Conservation (phyloP, 129 eudicot genomes). For the Artemisia tridentata region DNA sequence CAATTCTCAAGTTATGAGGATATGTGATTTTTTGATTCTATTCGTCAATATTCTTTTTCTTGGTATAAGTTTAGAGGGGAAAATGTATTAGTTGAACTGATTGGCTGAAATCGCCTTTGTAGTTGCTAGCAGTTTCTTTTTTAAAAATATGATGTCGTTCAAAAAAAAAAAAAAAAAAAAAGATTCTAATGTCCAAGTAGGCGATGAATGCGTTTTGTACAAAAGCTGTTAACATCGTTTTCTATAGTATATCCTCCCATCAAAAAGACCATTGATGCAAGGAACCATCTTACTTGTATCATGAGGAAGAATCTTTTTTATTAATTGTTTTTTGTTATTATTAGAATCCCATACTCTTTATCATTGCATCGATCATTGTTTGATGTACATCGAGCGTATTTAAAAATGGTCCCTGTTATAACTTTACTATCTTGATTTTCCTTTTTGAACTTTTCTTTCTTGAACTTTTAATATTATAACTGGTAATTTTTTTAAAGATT, state of each 20-base stretch:
- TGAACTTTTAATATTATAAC: background rate
- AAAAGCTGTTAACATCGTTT: slow-evolving; percentile 27
- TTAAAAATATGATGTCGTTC: no score
- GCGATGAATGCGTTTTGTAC: slow-evolving; percentile 18
- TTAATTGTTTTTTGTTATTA: background rate
- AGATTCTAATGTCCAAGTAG: slow-evolving; percentile 10
- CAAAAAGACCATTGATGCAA: slow-evolving; percentile 21
- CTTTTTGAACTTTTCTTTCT: background rate
- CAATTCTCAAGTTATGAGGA: no score
- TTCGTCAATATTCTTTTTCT: no score
- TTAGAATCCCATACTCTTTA: slow-evolving; percentile 22
- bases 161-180: no score
- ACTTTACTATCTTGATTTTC: background rate
- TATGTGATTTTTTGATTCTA: no score
- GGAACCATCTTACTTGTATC: slow-evolving; percentile 31
- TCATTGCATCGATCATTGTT: slow-evolving; percentile 1
- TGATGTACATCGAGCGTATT: background rate
- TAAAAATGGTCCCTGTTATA: background rate
- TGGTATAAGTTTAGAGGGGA: no score
- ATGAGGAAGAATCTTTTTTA: slow-evolving; percentile 27
- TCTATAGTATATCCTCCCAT: slow-evolving; percentile 30
- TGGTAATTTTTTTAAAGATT: background rate
- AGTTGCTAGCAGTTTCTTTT: no score
- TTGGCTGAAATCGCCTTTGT: no score
- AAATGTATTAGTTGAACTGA: no score